Percentiles rank a stretch among this genome's conserved stretches.
Conservation (phyloP, 2,329 filamentous ascomycete species). For the Penicillium capsulatum region DNA sequence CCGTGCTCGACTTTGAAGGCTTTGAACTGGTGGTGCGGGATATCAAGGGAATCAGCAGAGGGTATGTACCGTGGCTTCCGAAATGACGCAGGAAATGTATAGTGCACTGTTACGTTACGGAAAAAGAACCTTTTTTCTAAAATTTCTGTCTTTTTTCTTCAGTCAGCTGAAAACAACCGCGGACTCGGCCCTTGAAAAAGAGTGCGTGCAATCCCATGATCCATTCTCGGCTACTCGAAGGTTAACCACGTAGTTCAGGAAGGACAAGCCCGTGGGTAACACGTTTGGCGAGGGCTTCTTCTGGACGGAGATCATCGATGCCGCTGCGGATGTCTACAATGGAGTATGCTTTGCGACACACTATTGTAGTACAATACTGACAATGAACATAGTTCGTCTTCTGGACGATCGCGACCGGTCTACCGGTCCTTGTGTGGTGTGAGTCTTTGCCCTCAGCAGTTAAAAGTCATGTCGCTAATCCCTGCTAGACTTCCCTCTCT, state of each 20-base stretch:
- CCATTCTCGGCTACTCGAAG: constrained; percentile 8
- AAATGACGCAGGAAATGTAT: constrained; percentile 64
- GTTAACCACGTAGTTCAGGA: constrained; percentile 51
- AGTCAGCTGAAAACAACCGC: constrained; percentile 49
- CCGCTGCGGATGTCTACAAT: constrained; percentile 83
- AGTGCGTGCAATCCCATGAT: constrained; percentile 55
- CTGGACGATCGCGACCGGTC: constrained; percentile 88
- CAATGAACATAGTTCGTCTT: constrained; percentile 67
- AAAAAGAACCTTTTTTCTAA: constrained; percentile 36
- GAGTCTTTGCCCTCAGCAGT: no score
- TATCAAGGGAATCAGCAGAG: constrained; percentile 84
- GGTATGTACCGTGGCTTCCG: constrained; percentile 97
- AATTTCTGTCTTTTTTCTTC: constrained; percentile 25
- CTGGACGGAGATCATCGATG: constrained; percentile 70
- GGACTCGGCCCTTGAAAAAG: constrained; percentile 60
- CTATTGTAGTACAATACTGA: constrained; percentile 24
- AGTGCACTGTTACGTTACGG: constrained; percentile 41
- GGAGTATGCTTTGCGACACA: constrained; percentile 56
- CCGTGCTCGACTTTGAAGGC: constrained; percentile 81
- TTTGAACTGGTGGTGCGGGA: constrained; percentile 88
- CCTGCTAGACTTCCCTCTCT: constrained; percentile 78
- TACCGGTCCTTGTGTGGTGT: constrained; percentile 92
- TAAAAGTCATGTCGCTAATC: no score
- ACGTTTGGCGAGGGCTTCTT: constrained; percentile 69
- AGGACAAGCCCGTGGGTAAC: constrained; percentile 67